phyloP scores from a whole-genome alignment of 2,329 filamentous ascomycete genomes.

The Botrytis galanthina region DNA sequence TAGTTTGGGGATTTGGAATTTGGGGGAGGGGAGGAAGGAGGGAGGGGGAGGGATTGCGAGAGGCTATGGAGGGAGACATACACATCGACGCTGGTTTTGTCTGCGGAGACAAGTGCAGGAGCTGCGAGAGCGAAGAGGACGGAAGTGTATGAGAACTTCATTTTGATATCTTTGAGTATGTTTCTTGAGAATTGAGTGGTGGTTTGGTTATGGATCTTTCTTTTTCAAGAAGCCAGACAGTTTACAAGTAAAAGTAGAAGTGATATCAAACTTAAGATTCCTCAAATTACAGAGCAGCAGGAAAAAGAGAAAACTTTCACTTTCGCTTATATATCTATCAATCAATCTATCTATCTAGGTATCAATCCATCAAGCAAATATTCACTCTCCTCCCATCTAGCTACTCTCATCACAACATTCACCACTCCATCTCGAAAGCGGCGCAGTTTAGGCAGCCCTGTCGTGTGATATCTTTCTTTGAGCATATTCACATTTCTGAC shows the following conservation, averaged over 20 bases:
- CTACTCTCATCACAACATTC: neutral
- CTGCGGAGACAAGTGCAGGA: neutral
- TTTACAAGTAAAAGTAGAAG: neutral
- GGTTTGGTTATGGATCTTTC: neutral
- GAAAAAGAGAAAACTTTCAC: neutral
- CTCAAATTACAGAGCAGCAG: neutral
- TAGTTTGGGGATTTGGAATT: neutral
- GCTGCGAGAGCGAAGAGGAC: slow-evolving; percentile 7
- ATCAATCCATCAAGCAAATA: neutral
- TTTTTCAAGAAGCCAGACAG: neutral
- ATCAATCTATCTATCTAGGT: neutral
- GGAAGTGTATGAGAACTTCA: slow-evolving; percentile 16
- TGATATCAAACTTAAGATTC: neutral
- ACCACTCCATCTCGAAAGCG: neutral
- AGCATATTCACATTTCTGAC: neutral
- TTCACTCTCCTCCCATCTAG: neutral
- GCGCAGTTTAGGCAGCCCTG: neutral
- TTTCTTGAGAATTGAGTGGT: neutral
- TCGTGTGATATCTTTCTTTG: neutral
- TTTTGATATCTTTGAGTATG: neutral
- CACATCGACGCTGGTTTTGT: slow-evolving; percentile 24
- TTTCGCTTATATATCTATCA: neutral
- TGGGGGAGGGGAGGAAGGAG: too few species aligned
- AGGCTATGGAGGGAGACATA: slow-evolving; percentile 21
- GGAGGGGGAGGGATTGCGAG: neutral